Base-by-base conservation (phyloP, 257 asterid species). In the Agastache rugosa region DNA sequence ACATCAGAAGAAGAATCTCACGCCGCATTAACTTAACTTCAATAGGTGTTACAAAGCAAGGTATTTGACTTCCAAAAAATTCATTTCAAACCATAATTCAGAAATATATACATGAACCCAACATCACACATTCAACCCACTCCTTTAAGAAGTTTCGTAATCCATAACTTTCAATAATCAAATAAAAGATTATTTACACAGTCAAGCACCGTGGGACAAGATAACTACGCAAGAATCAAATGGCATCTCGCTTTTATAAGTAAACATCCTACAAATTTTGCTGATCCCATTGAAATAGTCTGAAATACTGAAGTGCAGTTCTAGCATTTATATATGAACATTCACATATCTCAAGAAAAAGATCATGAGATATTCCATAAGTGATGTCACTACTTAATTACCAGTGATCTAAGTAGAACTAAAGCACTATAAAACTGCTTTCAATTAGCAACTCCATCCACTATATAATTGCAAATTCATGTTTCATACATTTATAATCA, bases 361-460 rank as follows among this genome's bases (percentile, higher is more conserved):
- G 15, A 5, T 12, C 11, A 31, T 6, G 42, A 1, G 11, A 62
- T 35, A 27, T 3, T 42, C 54, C 17, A 68, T 35, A 59, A 42
- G n/a, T n/a, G n/a, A n/a, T 23, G 19, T 59, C 42, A 35, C 67
- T 60, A 23, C 35, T 45, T 37, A 39, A 59, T n/a, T 37, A 50
- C 51, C 66, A 39, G 42, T 64, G 42, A 44, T 39, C 47, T 41
- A 17, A 56, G 42, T 25, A 29, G 6, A 76, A 60, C 29, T 5
- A 45, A 42, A 29, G 22, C 69, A 68, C 42, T 19, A 45, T 2
- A 10, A 37, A 41, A 54, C 29, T 23, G 39, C 16, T 65, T 66
- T 55, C 37, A 25, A 31, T 12, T 8, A 51, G 22, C 56, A 67
- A 73, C 53, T 66, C 66, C n/a, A 50, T 11, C 44, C 42, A 34